Base-by-base conservation (phyloP, 148 eudicot genomes). In the Linanthus parryae region DNA sequence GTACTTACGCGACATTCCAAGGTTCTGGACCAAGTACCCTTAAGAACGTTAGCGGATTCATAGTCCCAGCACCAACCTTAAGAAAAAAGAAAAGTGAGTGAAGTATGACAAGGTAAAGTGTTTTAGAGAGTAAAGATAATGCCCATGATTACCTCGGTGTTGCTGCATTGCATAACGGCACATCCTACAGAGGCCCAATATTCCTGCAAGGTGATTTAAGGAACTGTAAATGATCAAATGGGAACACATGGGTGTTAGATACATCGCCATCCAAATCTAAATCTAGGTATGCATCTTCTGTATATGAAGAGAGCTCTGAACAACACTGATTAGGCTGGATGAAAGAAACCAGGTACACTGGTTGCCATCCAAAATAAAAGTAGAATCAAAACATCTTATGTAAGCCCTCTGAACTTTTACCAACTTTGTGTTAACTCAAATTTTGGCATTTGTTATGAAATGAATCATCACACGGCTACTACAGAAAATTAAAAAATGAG, bases 151-250 rank as follows among this genome's bases (percentile, higher is more conserved):
- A 92, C 98, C 99, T 94, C 99, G 2, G 99, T 94, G 66, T 94
- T 94, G 80, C 99, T 94, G 79, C 99, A 94, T 69, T 94, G 99
- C 96, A 94, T 94, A 61, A 94, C 80, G 4, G 99, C 85, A 66
- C 99, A 94, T 70, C 99, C 99, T 54, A 82, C 99, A 66, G 99
- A 94, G 78, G 95, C 96, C 99, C 99, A 94, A 61, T 94, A 94
- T 53, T 84, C 96, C 98, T 92, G 69, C 58, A 71, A 11, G 2
- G 42, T 52, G n/a, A n/a, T n/a, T n/a, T n/a, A n/a, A n/a, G n/a
- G n/a, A n/a, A n/a, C n/a, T n/a, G n/a, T n/a, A n/a, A 24, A 48
- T 13, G 22, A 70, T 41, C 31, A 12, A 44, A 33, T 12, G 15
- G 23, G n/a, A 19, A 34, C 10, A 40, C 13, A 20, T 26, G 39